phyloP scores from a whole-genome alignment of 495 filamentous ascomycete genomes.

The Penicillium robsamsonii region DNA sequence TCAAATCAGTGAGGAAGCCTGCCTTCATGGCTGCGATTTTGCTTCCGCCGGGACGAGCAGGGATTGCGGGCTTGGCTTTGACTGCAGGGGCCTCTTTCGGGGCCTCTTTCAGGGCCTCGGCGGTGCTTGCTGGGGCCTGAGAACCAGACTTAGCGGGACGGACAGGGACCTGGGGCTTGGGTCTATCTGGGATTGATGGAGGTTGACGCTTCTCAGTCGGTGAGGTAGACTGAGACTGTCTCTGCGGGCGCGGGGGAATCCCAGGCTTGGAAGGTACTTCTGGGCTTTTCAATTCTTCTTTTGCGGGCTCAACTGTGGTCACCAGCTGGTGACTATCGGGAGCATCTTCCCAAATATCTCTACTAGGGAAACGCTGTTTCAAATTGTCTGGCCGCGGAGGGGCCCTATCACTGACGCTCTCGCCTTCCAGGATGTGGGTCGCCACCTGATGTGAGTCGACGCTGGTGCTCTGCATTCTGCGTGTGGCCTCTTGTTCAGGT shows the following conservation, averaged over 20 bases:
- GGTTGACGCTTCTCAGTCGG: conserved; percentile 50
- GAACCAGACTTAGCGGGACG: conserved; percentile 61
- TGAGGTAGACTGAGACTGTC: conserved; percentile 40
- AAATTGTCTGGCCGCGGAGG: conserved; percentile 47
- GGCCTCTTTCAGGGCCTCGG: conserved; percentile 33
- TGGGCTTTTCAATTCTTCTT: conserved; percentile 46
- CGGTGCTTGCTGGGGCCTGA: conserved; percentile 37
- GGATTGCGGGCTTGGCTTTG: conserved; percentile 73
- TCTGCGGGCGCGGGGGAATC: conserved; percentile 45
- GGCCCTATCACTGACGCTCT: conserved; percentile 38
- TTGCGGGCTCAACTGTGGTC: conserved; percentile 70
- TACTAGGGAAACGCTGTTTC: conserved; percentile 83
- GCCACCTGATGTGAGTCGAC: conserved; percentile 48
- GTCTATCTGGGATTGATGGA: conserved; percentile 61
- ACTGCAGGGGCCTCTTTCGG: conserved; percentile 28
- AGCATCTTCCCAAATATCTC: conserved; percentile 95
- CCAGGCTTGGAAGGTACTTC: conserved; percentile 40
- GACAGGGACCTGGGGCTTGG: conserved; percentile 77
- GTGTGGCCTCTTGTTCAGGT: conserved; percentile 54
- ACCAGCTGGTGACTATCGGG: conserved; percentile 79
- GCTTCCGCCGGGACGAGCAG: conserved; percentile 70
- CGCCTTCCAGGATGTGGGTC: conserved; percentile 37
- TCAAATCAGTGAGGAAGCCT: conserved; percentile 86
- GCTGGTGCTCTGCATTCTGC: conserved; percentile 48
- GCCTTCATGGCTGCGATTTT: conserved; percentile 91